Percentiles rank a stretch among this genome's conserved stretches.
Evolutionary conservation across 1,139 yeast genomes (phyloP).

Genomic region (Geotrichum reessii): DNA sequence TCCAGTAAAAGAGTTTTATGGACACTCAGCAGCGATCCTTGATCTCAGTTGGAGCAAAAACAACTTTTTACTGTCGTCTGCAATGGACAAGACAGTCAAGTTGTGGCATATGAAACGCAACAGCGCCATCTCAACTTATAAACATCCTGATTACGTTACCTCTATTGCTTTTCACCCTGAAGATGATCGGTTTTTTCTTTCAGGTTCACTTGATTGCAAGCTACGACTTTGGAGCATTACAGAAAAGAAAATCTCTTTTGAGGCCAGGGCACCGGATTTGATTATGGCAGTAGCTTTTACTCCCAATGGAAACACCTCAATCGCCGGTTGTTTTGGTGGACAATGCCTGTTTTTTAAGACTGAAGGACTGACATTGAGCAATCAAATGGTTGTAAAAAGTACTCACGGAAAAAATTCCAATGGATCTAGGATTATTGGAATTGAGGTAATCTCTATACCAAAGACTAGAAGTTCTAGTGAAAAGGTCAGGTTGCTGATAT

Average conservation of each 20-base stretch:
- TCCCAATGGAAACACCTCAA: constrained; percentile 59
- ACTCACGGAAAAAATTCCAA: constrained; percentile 34
- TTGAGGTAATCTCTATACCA: constrained; percentile 28
- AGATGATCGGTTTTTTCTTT: constrained; percentile 81
- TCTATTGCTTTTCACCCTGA: constrained; percentile 75
- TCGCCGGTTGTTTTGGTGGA: constrained; percentile 83
- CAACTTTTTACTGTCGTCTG: constrained; percentile 70
- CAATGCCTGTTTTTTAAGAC: constrained; percentile 58
- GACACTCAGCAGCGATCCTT: constrained; percentile 65
- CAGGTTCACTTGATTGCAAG: constrained; percentile 76
- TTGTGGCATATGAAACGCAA: constrained; percentile 78
- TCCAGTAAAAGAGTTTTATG: constrained; percentile 57
- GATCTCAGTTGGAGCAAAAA: constrained; percentile 86
- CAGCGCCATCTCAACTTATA: constrained; percentile 58
- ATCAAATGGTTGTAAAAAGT: constrained; percentile 51
- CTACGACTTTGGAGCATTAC: constrained; percentile 82
- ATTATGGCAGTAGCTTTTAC: constrained; percentile 68
- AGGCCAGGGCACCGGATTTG: constrained; percentile 41
- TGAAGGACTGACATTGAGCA: constrained; percentile 52
- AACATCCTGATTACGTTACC: constrained; percentile 78
- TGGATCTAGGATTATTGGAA: constrained; percentile 36
- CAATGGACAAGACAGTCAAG: constrained; percentile 79
- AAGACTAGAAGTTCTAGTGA: background rate
- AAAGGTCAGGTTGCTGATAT: constrained; percentile 26
- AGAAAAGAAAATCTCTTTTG: constrained; percentile 55